Percentiles rank a stretch among this genome's conserved stretches.
phyloP scores from a whole-genome alignment of 1,139 yeast species.

The Geotrichum restrictum region DNA sequence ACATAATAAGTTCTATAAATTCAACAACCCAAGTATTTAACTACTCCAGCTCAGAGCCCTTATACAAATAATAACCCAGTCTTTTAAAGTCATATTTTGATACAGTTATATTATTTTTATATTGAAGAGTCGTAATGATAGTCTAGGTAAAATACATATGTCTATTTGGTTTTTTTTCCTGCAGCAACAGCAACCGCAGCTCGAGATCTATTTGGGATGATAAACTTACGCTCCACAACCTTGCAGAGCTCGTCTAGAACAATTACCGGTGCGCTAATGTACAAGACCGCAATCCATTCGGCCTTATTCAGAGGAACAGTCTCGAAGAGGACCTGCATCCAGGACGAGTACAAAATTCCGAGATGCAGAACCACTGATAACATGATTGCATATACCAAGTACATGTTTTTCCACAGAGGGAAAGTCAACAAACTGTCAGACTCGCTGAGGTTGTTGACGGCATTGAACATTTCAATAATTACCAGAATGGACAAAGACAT shows the following conservation, averaged over 20 bases:
- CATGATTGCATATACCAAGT: constrained; percentile 39
- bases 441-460: constrained; percentile 42
- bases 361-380: constrained; percentile 39
- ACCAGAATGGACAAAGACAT: constrained; percentile 42
- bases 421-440: constrained; percentile 41
- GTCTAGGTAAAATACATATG: neutral
- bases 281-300: constrained; percentile 41
- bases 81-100: no score
- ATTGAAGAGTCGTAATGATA: no score
- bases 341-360: constrained; percentile 39
- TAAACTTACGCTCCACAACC: constrained; percentile 33
- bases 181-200: neutral
- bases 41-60: no score
- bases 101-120: no score
- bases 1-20: no score
- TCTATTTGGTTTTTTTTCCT: neutral
- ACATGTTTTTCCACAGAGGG: constrained; percentile 42
- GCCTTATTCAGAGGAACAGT: constrained; percentile 37
- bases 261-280: constrained; percentile 40
- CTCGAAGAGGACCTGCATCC: constrained; percentile 36
- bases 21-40: no score
- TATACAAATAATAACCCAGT: no score
- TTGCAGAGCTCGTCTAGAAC: constrained; percentile 41
- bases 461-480: constrained; percentile 44
- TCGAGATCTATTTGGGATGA: constrained; percentile 11